Evolutionary conservation across 1,284 basidiomycete genomes (phyloP), one percentile per base, ranked within the genome.

Genomic region (Fistulinella staudtii): DNA sequence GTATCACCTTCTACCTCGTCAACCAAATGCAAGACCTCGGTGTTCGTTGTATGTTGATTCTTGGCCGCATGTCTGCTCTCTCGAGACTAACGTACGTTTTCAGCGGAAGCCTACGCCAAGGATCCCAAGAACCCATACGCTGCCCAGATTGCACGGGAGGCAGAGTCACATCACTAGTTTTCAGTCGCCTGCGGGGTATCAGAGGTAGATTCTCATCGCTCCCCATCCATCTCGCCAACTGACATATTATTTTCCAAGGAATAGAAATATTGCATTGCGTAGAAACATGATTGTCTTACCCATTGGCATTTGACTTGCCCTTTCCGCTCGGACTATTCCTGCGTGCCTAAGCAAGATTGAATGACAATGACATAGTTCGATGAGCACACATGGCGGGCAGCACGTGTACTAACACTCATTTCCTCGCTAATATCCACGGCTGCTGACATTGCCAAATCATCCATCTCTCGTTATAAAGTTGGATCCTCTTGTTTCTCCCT

Each of bases 91-190:
- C 37, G 11, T 13, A 35, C 23, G n/a, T n/a, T n/a, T 50, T 22
- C 54, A 88, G 85, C 84, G 47, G 76, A 77, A 52, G 66, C 73
- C 54, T 87, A 76, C 63, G 77, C 77, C 50, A 82, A 80, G 56
- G 82, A 88, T 62, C 78, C 86, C 28, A 80, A 79, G 64, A 89
- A 89, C 73, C 86, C 87, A 34, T 86, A 89, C 65, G 82, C 82
- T 18, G 80, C 79, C 20, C 77, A 84, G 59, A 79, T 89, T 46
- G 82, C 86, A 34, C 80, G 71, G 50, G 56, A 58, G 29, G 39
- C 52, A 3, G 55, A 60, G 17, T 60, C 61, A 24, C 61, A 65
- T 33, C 59, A 64, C 22, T 66, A 65, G 50, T 33, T 33, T 5
- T 15, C 13, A 22, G 35, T n/a, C 3, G 9, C 14, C 17, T 7